Conservation (phyloP, 768 basidiomycete species). For the Strobilomyces confusus region DNA sequence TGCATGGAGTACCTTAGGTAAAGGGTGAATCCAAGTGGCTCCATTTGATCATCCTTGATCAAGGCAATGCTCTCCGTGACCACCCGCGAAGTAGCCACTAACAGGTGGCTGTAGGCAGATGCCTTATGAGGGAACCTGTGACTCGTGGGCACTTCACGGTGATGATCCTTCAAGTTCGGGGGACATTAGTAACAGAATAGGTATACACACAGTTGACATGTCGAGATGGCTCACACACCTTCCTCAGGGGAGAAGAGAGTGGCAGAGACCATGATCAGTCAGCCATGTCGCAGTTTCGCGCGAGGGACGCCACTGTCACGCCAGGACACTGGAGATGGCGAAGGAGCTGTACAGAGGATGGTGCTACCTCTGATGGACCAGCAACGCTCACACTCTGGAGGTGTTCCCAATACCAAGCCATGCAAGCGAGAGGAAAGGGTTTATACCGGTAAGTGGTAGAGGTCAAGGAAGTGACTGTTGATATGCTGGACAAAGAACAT, state of each 20-base stretch:
- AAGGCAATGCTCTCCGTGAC: constrained; percentile 65
- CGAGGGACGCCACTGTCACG: constrained; percentile 31
- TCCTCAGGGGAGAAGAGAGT: constrained; percentile 75
- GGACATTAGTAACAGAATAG: constrained; percentile 10
- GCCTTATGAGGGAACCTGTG: constrained; percentile 64
- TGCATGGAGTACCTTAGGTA: constrained; percentile 80
- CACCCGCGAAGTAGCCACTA: constrained; percentile 55
- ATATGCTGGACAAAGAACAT: constrained; percentile 20
- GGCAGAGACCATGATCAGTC: constrained; percentile 64
- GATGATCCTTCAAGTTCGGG: constrained; percentile 62
- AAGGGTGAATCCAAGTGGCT: constrained; percentile 76
- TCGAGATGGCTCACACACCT: constrained; percentile 40
- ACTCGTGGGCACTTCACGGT: constrained; percentile 67
- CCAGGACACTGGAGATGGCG: too few relatives aligned
- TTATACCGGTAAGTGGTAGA: too few relatives aligned
- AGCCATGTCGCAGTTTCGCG: constrained; percentile 61
- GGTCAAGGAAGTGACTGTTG: constrained; percentile 20
- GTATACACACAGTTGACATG: constrained; percentile 3
- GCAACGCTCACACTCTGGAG: too few relatives aligned
- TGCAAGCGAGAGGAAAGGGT: too few relatives aligned
- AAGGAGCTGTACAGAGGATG: too few relatives aligned
- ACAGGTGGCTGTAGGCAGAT: constrained; percentile 71
- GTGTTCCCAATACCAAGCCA: too few relatives aligned
- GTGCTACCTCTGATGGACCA: too few relatives aligned
- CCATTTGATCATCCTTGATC: constrained; percentile 79